These are phyloP conservation scores for Camillea tinctor DNA, from an alignment of 2,329 filamentous ascomycete species.

Conservation along the genomic window DNA sequence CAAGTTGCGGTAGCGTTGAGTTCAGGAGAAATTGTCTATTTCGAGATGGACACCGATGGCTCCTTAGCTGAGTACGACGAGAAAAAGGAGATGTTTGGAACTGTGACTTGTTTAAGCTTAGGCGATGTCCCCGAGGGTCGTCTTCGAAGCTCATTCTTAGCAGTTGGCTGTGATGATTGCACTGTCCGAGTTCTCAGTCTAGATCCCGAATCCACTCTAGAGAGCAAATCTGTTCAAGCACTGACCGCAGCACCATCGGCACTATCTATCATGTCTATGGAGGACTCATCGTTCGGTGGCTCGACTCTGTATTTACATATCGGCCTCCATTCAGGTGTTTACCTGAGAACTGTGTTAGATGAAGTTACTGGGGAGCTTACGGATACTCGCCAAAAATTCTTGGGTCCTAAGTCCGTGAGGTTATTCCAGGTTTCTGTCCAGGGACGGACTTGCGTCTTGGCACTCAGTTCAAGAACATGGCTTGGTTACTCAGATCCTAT, in stretches of 20 bases:
- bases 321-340: slow-evolving; percentile 91
- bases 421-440: slow-evolving; percentile 90
- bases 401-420: slow-evolving; percentile 86
- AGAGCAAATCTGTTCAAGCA: slow-evolving; percentile 92
- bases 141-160: slow-evolving; percentile 85
- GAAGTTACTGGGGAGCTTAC: slow-evolving; percentile 94
- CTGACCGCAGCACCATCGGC: slow-evolving; percentile 87
- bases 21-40: slow-evolving; percentile 96
- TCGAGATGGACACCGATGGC: slow-evolving; percentile 93
- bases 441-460: slow-evolving; percentile 80
- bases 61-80: slow-evolving; percentile 92
- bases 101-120: slow-evolving; percentile 90
- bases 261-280: slow-evolving; percentile 90
- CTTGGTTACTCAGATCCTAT: slow-evolving; percentile 88
- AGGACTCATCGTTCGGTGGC: slow-evolving; percentile 85
- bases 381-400: slow-evolving; percentile 90
- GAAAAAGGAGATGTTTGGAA: slow-evolving; percentile 91
- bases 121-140: slow-evolving; percentile 90
- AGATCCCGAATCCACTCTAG: slow-evolving; percentile 84
- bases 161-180: slow-evolving; percentile 94
- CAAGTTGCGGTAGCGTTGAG: slow-evolving; percentile 94
- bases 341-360: slow-evolving; percentile 90
- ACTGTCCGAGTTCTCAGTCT: slow-evolving; percentile 91
- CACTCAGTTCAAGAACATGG: slow-evolving; percentile 92
- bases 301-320: slow-evolving; percentile 94